These are phyloP conservation scores for Neonectria hederae DNA, from an alignment of 2,329 filamentous ascomycete species.

Conservation along the genomic window DNA sequence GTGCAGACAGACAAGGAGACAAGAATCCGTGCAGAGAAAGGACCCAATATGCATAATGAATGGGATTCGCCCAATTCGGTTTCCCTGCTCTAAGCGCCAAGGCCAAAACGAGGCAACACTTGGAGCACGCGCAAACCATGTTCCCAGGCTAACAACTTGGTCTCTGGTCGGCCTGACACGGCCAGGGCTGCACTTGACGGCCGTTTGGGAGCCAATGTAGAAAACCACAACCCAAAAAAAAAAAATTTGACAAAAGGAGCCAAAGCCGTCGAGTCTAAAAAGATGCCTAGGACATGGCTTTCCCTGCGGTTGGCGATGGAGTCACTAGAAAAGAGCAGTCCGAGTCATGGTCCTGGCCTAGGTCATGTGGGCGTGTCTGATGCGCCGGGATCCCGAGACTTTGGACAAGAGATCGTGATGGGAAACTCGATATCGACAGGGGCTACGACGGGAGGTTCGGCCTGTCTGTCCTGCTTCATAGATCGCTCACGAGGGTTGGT, in stretches of 20 bases:
- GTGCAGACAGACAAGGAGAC: no score
- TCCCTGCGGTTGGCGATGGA: background rate
- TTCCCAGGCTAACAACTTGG: background rate
- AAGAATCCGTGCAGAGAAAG: background rate
- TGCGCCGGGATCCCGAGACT: constrained; percentile 6
- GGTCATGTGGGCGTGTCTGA: background rate
- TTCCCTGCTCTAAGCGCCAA: background rate
- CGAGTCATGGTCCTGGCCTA: background rate
- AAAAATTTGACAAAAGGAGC: background rate
- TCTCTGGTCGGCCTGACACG: background rate
- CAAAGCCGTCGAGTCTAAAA: background rate
- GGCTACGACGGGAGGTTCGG: constrained; percentile 29
- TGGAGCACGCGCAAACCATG: background rate
- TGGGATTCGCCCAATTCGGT: background rate
- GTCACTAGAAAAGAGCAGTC: constrained; percentile 1
- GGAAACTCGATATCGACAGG: background rate
- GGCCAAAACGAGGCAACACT: background rate
- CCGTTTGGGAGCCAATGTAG: background rate
- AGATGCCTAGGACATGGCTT: background rate
- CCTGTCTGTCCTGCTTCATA: constrained; percentile 28
- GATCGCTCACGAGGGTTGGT: background rate
- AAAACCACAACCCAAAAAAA: background rate
- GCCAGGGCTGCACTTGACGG: constrained; percentile 2
- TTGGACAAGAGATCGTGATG: constrained; percentile 3
- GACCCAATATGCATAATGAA: background rate